Evolutionary conservation across 306 rosid genomes (phyloP), one percentile per base, ranked within the genome.

Genomic region (Glycine tomentella): DNA sequence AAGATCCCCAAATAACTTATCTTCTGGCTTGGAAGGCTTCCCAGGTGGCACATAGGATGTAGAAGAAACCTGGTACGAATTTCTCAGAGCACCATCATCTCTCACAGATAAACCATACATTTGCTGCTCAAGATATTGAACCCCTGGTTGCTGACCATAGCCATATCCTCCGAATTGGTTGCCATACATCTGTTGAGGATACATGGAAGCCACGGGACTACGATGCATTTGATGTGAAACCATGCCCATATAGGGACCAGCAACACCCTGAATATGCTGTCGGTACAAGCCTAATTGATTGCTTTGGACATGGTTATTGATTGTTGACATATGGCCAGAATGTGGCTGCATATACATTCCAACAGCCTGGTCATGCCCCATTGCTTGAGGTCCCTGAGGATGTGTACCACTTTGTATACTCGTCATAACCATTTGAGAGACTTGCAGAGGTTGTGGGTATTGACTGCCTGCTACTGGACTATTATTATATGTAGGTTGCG

Each of bases 1-100:
- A 62, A 96, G 98, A 85, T 96, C 99, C 40, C 99, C 99, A 20
- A 96, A 96, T 52, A 96, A 88, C 74, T 88, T 96, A 79, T 96
- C 97, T 86, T 96, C 98, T 34, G 98, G 99, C 85, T 89, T 96
- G 59, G 88, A 82, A 81, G 97, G 97, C 90, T 84, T 93, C 59
- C 61, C 87, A 15, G 95, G 76, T 68, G 97, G 90, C 58, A 70
- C 83, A 70, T 90, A 90, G 34, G 98, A 90, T 69, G 96, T 55
- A 79, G 88, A 63, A 12, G 99, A 84, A 82, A 84, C 87, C 87
- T 89, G 97, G 86, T 90, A 82, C 45, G 94, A 69, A 64, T 88
- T 88, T 73, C 89, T 85, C 89, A 81, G 9, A 34, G 89, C 84
- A 79, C 48, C 83, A 57, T 88, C 92, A 70, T 90, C 95, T 78